These are phyloP conservation scores for Ganoderma lingzhi DNA, from an alignment of 1,284 basidiomycete species.

Conservation along the genomic window DNA sequence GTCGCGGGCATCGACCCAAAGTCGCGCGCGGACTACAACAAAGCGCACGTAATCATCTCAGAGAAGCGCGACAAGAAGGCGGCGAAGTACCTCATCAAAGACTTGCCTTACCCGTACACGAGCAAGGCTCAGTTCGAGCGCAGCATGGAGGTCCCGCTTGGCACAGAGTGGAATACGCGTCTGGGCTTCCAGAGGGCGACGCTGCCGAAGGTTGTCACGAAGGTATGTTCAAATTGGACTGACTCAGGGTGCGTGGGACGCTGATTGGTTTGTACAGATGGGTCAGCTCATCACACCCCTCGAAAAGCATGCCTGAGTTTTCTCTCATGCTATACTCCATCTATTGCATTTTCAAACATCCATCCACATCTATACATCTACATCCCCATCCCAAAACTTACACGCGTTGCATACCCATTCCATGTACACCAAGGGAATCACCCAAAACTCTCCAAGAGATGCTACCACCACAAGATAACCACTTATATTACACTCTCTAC, in stretches of 20 bases:
- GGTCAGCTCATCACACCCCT: slow-evolving; percentile 42
- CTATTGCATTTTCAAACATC: not conserved
- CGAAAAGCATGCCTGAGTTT: slow-evolving; percentile 36
- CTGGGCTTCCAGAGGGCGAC: slow-evolving; percentile 89
- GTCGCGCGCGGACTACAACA: slow-evolving; percentile 84
- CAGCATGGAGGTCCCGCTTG: slow-evolving; percentile 82
- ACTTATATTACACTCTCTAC: slow-evolving; percentile 8
- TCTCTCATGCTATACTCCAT: not conserved
- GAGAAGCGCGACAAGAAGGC: slow-evolving; percentile 96
- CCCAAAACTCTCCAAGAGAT: not conserved
- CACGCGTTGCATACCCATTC: not conserved
- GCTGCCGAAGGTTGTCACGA: slow-evolving; percentile 85
- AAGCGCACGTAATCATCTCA: slow-evolving; percentile 92
- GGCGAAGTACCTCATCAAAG: slow-evolving; percentile 86
- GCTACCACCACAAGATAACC: not conserved
- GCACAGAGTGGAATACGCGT: slow-evolving; percentile 94
- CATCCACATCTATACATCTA: not conserved
- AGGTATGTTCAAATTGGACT: slow-evolving; percentile 56
- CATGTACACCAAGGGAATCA: not conserved
- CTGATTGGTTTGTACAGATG: slow-evolving; percentile 31
- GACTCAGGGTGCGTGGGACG: not conserved
- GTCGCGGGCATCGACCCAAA: slow-evolving; percentile 82
- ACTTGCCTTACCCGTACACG: slow-evolving; percentile 93
- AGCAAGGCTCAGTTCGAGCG: slow-evolving; percentile 90
- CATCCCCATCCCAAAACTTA: too few relatives aligned